Base-by-base conservation (phyloP, 805 yeast genomes). In the Candida sphagnicola region DNA sequence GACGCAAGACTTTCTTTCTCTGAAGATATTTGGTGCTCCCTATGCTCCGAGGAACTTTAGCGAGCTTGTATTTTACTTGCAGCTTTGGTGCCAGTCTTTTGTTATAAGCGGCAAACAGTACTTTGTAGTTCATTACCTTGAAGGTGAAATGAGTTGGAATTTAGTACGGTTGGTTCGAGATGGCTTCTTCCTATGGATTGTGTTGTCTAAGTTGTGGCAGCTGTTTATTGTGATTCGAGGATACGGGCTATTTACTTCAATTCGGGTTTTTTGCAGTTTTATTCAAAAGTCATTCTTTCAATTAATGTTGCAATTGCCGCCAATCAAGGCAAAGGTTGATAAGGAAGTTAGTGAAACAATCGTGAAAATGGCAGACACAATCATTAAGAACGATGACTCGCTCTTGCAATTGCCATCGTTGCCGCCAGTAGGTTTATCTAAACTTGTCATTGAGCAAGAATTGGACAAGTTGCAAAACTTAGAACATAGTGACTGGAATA, bases 401-500 rank as follows among this genome's bases (percentile, higher is more conserved):
- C 59, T 79, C 28, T 49, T 56, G 11, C 74, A 74, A 44, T 77
- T 75, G 50, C 54, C 59, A 1, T 40, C 42, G 25, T 57, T 91
- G 4, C 98, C 98, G 0, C 53, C 49, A 1, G 31, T 51, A 1
- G 96, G 96, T 0, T 54, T 85, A 37, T 26, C 72, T 2, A 65
- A 71, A 12, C 59, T 56, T 1, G 60, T 59, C 14, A 73, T 93
- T 8, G 38, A 70, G 19, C 50, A 50, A 0, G 78, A 80, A 41
- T 61, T 93, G 41, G 74, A 77, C 25, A 58, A 62, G 21, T 61
- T 78, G 21, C 63, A 70, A 26, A 43, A 53, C 0, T 53, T 89
- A 47, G 74, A 80, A 40, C 87, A 85, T 47, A 69, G 87, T 1
- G 82, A 80, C 40, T 91, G 97, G 96, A 74, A 81, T 54, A 69